phyloP scores from a whole-genome alignment of 371 early-diverging fungal species.

The Apophysomyces variabilis region DNA sequence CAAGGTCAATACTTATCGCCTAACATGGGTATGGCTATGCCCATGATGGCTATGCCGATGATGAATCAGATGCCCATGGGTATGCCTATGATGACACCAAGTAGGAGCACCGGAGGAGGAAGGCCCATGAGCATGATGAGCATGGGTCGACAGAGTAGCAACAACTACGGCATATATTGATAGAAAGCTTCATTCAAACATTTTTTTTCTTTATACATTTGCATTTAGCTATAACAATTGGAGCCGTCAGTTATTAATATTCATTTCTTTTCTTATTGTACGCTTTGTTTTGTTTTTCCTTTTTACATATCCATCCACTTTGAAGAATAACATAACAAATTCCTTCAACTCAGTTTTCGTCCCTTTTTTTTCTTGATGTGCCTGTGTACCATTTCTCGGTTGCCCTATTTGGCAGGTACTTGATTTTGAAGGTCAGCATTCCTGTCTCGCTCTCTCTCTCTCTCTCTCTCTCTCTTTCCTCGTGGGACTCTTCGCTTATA shows the following conservation, averaged over 20 bases:
- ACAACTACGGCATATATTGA: conserved; percentile 5
- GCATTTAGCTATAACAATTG: not conserved
- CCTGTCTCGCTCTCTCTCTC: too few species aligned
- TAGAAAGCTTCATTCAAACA: not conserved
- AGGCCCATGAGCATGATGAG: conserved; percentile 23
- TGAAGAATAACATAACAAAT: too few species aligned
- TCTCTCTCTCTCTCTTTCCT: too few species aligned
- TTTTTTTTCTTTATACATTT: not conserved
- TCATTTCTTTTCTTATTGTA: not conserved
- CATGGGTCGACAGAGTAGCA: conserved; percentile 3
- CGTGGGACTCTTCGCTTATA: not conserved
- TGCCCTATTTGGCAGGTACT: too few species aligned
- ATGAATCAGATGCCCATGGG: conserved; percentile 1
- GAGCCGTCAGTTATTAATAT: not conserved
- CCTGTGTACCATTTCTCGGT: too few species aligned
- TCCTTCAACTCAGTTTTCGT: too few species aligned
- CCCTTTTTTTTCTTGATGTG: too few species aligned
- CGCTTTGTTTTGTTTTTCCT: too few species aligned
- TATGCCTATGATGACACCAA: conserved; percentile 11
- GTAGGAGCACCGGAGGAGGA: conserved; percentile 12
- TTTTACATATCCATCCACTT: too few species aligned
- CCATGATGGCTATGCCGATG: conserved; percentile 10
- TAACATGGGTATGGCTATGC: conserved; percentile 13
- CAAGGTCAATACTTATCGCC: conserved; percentile 7
- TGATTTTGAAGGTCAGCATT: too few species aligned